A percentile compares a stretch with the other conserved stretches of the same genome.
phyloP scores from a whole-genome alignment of 371 early-diverging fungal genomes.

The Basidiobolus meristosporus region DNA sequence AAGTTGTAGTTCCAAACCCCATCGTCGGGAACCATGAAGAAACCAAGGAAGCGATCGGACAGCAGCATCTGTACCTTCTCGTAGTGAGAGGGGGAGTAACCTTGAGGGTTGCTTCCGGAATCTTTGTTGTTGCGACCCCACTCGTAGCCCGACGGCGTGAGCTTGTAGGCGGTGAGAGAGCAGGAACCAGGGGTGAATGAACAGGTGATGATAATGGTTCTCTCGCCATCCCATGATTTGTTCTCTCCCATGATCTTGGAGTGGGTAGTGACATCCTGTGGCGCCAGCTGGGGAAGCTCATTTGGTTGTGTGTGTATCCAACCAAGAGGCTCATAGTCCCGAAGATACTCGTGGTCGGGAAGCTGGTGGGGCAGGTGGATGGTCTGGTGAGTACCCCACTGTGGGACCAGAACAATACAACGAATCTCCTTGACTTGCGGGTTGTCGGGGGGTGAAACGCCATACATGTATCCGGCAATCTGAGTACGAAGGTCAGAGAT shows the following conservation, averaged over 20 bases:
- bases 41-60: slow-evolving; percentile 87
- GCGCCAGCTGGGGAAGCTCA: slow-evolving; percentile 75
- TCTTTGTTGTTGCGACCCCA: slow-evolving; percentile 81
- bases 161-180: slow-evolving; percentile 85
- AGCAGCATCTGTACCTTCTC: slow-evolving; percentile 91
- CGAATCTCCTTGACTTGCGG: slow-evolving; percentile 92
- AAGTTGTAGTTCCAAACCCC: slow-evolving; percentile 95
- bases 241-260: slow-evolving; percentile 70
- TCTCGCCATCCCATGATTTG: slow-evolving; percentile 90
- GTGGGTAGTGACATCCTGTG: slow-evolving; percentile 84
- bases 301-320: slow-evolving; percentile 96
- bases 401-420: slow-evolving; percentile 88
- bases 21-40: slow-evolving; percentile 92
- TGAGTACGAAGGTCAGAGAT: slow-evolving; percentile 91
- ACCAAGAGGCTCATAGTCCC: slow-evolving; percentile 87
- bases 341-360: slow-evolving; percentile 81
- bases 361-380: slow-evolving; percentile 77
- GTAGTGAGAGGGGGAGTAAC: slow-evolving; percentile 72
- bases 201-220: slow-evolving; percentile 74
- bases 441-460: slow-evolving; percentile 81
- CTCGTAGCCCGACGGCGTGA: slow-evolving; percentile 87
- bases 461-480: slow-evolving; percentile 88
- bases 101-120: slow-evolving; percentile 58
- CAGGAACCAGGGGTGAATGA: slow-evolving; percentile 96
- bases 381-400: slow-evolving; percentile 88